Conservation (phyloP, 805 yeast species). For the Barnettozyma sucrosica region DNA sequence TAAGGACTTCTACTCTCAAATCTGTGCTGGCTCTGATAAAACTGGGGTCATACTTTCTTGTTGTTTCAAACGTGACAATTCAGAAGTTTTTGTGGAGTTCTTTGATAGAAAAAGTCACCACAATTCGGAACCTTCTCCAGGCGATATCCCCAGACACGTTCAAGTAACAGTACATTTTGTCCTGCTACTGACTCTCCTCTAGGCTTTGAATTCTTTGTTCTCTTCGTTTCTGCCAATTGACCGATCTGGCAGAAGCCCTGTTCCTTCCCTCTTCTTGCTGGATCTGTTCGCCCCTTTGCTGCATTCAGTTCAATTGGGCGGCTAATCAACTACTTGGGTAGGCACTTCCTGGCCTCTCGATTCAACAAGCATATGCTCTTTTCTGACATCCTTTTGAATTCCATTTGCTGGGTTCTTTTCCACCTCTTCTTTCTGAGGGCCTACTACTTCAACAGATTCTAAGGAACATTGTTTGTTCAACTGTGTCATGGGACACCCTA, state of each 20-base stretch:
- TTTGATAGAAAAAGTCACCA: background rate
- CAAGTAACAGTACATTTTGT: background rate
- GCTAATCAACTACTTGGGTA: background rate
- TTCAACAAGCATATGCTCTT: background rate
- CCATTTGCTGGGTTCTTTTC: conserved; percentile 11
- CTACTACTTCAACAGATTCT: conserved; percentile 5
- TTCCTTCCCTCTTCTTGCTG: background rate
- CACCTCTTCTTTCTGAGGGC: conserved; percentile 8
- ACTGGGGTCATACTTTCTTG: background rate
- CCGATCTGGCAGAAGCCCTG: background rate
- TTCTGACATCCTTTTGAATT: conserved; percentile 6
- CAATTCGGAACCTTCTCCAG: background rate
- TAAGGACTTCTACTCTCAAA: background rate
- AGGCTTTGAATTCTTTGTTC: background rate
- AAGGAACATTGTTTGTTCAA: background rate
- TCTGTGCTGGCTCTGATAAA: background rate
- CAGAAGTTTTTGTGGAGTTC: background rate
- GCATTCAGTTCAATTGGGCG: background rate
- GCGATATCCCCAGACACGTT: background rate
- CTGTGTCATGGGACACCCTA: background rate
- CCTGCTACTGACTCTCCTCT: background rate
- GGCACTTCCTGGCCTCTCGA: background rate
- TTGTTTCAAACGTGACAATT: background rate
- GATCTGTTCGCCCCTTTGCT: background rate
- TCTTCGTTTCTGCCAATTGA: background rate